Conservation (phyloP, 768 basidiomycete species). For the Galerina sulciceps region DNA sequence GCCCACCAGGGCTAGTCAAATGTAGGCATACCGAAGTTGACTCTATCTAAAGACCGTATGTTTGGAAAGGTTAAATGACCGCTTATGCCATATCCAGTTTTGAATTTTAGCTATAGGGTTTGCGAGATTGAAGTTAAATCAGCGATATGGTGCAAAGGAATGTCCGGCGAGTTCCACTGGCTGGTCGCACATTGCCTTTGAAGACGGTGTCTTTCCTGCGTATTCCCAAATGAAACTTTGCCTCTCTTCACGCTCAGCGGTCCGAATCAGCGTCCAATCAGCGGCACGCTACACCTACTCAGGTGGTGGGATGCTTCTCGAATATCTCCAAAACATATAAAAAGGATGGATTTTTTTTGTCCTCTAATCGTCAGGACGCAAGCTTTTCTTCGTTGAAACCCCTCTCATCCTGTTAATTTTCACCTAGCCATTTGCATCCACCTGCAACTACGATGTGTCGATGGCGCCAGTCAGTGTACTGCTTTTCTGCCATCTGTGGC, state of each 20-base stretch:
- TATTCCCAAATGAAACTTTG: slow-evolving; percentile 15
- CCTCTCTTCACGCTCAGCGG: slow-evolving; percentile 17
- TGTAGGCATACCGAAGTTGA: neutral
- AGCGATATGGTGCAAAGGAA: slow-evolving; percentile 9
- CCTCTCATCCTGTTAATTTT: slow-evolving; percentile 17
- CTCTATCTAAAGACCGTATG: slow-evolving; percentile 4
- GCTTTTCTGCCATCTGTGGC: slow-evolving; percentile 6
- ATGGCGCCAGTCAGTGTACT: slow-evolving; percentile 63
- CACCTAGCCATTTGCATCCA: neutral
- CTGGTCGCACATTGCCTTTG: slow-evolving; percentile 7
- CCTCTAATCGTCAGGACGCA: slow-evolving; percentile 2
- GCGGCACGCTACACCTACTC: slow-evolving; percentile 19
- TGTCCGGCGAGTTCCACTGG: slow-evolving; percentile 19
- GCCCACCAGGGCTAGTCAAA: neutral
- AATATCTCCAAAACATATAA: slow-evolving; percentile 24
- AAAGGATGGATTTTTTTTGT: slow-evolving; percentile 15
- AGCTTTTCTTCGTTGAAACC: slow-evolving; percentile 2
- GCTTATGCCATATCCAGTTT: slow-evolving; percentile 25
- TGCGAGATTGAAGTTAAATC: slow-evolving; percentile 22
- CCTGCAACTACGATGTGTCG: slow-evolving; percentile 57
- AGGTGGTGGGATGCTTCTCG: slow-evolving; percentile 21
- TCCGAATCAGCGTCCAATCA: slow-evolving; percentile 25
- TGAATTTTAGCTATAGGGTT: slow-evolving; percentile 32
- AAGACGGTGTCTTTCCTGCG: slow-evolving; percentile 18
- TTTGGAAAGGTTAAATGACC: slow-evolving; percentile 25